A percentile compares a stretch with the other conserved stretches of the same genome.
These are phyloP conservation scores for Kockiozyma suomiensis DNA, from an alignment of 805 yeast species.

Conservation along the genomic window DNA sequence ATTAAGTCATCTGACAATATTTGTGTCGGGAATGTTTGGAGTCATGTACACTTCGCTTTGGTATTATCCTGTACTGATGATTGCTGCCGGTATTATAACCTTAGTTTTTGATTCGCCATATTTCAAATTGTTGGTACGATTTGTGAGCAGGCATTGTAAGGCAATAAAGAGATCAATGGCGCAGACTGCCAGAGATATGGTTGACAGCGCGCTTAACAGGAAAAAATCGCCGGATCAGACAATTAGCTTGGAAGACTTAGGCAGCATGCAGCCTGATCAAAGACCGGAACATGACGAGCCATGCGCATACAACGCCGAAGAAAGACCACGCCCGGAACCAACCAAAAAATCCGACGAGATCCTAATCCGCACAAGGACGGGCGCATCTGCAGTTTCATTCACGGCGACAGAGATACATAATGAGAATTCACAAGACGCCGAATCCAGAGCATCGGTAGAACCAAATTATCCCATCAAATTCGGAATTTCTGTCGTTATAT, in stretches of 20 bases:
- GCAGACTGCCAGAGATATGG: not conserved
- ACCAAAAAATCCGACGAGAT: not conserved
- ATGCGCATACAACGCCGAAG: not conserved
- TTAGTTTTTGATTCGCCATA: conserved; percentile 19
- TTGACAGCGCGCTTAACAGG: not conserved
- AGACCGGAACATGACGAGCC: not conserved
- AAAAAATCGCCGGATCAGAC: not conserved
- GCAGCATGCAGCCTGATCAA: too few species aligned
- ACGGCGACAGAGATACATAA: not conserved
- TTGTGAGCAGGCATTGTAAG: not conserved
- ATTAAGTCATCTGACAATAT: conserved; percentile 21
- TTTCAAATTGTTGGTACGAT: conserved; percentile 2
- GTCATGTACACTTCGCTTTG: conserved; percentile 28
- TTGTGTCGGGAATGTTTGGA: conserved; percentile 26
- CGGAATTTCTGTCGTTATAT: conserved; percentile 4
- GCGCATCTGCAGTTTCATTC: conserved; percentile 5
- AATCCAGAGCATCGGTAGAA: conserved; percentile 2
- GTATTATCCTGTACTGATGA: conserved; percentile 32
- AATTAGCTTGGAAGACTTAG: conserved; percentile 1
- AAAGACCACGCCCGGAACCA: not conserved
- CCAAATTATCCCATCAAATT: conserved; percentile 1
- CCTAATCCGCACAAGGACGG: not conserved
- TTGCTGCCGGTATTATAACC: conserved; percentile 22
- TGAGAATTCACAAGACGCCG: not conserved
- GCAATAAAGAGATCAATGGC: not conserved